A percentile compares a stretch with the other conserved stretches of the same genome.
Conservation (phyloP, 345 rosid species). For the Eucalyptus sp. region DNA sequence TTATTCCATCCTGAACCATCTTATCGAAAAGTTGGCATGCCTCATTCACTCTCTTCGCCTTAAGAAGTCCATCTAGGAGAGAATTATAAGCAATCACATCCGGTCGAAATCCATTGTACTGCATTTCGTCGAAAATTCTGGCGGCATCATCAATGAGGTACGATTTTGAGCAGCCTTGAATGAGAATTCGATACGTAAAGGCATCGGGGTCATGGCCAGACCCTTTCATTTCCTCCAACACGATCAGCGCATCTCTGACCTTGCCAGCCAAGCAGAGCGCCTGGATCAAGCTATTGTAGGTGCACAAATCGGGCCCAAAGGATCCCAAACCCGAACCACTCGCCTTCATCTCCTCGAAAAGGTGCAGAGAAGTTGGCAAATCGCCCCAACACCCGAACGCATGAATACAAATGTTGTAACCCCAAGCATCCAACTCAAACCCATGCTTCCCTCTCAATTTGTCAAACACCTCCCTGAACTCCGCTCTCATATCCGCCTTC, state of each 20-base stretch:
- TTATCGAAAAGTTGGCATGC: slow-evolving; percentile 81
- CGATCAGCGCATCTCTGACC: slow-evolving; percentile 60
- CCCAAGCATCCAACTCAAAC: slow-evolving; percentile 52
- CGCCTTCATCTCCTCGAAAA: slow-evolving; percentile 77
- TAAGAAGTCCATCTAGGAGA: slow-evolving; percentile 65
- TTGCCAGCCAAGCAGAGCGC: slow-evolving; percentile 64
- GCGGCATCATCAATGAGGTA: slow-evolving; percentile 61
- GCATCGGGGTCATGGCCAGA: slow-evolving; percentile 87
- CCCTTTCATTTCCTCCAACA: slow-evolving; percentile 64
- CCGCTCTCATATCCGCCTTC: slow-evolving; percentile 40
- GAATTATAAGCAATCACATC: slow-evolving; percentile 57
- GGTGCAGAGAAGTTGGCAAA: slow-evolving; percentile 38
- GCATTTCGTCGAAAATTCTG: slow-evolving; percentile 59
- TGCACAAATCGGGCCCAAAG: slow-evolving; percentile 64
- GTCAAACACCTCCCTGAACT: slow-evolving; percentile 40
- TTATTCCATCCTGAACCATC: slow-evolving; percentile 78
- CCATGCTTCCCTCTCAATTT: slow-evolving; percentile 27
- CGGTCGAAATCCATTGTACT: slow-evolving; percentile 53
- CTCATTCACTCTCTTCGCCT: slow-evolving; percentile 68
- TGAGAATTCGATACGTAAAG: slow-evolving; percentile 52
- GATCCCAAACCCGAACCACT: slow-evolving; percentile 21
- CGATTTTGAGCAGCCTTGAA: slow-evolving; percentile 73
- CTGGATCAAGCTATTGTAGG: slow-evolving; percentile 79
- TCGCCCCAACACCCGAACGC: slow-evolving; percentile 90
- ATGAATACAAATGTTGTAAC: slow-evolving; percentile 78